Percentiles rank a stretch among this genome's conserved stretches.
These are phyloP conservation scores for Auriculariales sp. DNA, from an alignment of 768 basidiomycete species.

Conservation along the genomic window DNA sequence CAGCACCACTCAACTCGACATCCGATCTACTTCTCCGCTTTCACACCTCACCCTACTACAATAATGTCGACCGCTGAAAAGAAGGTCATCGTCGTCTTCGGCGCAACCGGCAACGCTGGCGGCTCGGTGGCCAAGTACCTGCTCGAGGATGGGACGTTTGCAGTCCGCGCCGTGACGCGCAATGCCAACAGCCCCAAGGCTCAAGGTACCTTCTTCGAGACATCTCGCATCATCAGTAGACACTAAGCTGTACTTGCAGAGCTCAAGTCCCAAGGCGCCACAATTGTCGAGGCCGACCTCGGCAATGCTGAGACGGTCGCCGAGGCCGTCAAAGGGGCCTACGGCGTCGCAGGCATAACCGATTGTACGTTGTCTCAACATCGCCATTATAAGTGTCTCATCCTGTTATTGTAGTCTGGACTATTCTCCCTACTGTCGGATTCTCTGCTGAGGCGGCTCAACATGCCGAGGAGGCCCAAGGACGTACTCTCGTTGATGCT, in stretches of 20 bases:
- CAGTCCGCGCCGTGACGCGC: constrained; percentile 20
- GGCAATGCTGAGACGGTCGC: background rate
- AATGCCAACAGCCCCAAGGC: constrained; percentile 15
- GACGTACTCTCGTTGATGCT: constrained; percentile 14
- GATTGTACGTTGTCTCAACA: constrained; percentile 2
- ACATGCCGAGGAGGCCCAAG: constrained; percentile 5
- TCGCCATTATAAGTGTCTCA: too few species aligned
- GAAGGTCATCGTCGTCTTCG: constrained; percentile 18
- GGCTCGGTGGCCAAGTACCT: constrained; percentile 14
- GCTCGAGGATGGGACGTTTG: constrained; percentile 20
- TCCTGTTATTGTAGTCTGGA: background rate
- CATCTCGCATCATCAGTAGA: background rate
- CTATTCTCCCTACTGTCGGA: background rate
- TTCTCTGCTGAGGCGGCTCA: background rate
- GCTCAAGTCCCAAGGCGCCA: constrained; percentile 12
- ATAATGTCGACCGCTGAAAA: constrained; percentile 3
- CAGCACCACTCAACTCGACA: too few species aligned
- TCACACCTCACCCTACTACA: too few species aligned
- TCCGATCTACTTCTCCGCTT: too few species aligned
- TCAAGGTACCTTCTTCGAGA: constrained; percentile 5
- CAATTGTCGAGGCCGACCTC: constrained; percentile 11
- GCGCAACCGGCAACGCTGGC: constrained; percentile 24
- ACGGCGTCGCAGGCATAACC: constrained; percentile 9
- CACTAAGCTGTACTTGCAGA: background rate
- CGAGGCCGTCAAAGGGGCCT: constrained; percentile 5